Conservation (phyloP, 2,329 filamentous ascomycete genomes). For the Dothistroma septosporum region DNA sequence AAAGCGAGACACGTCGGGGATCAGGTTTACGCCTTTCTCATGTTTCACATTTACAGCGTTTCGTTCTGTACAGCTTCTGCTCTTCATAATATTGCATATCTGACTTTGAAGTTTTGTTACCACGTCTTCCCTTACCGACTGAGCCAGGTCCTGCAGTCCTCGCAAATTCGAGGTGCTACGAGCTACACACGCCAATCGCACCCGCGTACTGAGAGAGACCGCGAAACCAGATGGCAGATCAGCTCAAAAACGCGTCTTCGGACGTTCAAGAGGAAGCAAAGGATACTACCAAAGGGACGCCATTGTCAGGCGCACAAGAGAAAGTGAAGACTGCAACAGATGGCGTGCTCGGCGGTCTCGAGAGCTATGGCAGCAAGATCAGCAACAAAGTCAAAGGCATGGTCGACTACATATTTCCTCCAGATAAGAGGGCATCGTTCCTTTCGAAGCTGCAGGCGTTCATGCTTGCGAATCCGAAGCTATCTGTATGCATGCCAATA, state of each 20-base stretch:
- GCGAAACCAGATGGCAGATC: conserved; percentile 24
- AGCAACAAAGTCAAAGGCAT: conserved; percentile 32
- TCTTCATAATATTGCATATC: not conserved
- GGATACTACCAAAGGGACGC: conserved; percentile 21
- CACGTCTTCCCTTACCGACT: conserved; percentile 17
- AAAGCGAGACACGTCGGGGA: not conserved
- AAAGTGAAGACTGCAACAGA: conserved; percentile 28
- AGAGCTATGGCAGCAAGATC: conserved; percentile 28
- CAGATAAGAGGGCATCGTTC: conserved; percentile 56
- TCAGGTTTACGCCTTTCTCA: not conserved
- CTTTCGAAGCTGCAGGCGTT: conserved; percentile 54
- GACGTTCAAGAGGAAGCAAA: conserved; percentile 19
- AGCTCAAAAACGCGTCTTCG: conserved; percentile 18
- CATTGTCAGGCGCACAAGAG: conserved; percentile 19
- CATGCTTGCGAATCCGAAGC: conserved; percentile 60
- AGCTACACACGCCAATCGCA: conserved; percentile 22
- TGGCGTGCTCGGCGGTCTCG: conserved; percentile 28
- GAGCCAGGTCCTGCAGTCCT: conserved; percentile 19
- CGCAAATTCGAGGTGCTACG: conserved; percentile 30
- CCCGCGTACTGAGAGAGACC: conserved; percentile 22
- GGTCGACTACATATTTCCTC: conserved; percentile 55
- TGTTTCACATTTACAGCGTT: not conserved
- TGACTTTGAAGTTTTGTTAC: conserved; percentile 7
- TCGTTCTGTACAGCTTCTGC: not conserved
- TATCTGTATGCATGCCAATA: conserved; percentile 54